Evolutionary conservation across 2,329 filamentous ascomycete genomes (phyloP).

Genomic region (Colletotrichum liaoningense): DNA sequence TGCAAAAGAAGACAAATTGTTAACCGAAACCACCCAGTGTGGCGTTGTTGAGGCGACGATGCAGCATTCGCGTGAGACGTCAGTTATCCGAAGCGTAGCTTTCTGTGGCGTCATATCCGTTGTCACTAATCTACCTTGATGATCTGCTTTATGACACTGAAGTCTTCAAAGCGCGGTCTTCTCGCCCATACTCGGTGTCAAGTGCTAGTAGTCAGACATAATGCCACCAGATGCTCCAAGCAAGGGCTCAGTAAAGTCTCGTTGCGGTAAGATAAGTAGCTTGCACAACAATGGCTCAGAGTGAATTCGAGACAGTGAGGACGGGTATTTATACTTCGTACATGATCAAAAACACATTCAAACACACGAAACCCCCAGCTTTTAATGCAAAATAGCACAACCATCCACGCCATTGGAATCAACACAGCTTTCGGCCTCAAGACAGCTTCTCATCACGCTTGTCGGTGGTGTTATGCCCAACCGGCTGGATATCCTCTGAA

Average conservation of each 20-base stretch:
- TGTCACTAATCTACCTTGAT: not conserved
- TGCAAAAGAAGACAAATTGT: not conserved
- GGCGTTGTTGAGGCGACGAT: not conserved
- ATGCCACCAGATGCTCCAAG: not conserved
- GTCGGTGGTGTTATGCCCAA: conserved; percentile 6
- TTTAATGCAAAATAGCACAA: not conserved
- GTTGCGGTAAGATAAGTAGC: not conserved
- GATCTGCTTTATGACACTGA: not conserved
- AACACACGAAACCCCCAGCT: not conserved
- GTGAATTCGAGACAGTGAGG: not conserved
- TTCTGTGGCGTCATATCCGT: not conserved
- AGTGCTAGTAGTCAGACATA: not conserved
- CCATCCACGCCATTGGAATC: not conserved
- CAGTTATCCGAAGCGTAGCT: not conserved
- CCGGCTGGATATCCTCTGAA: conserved; percentile 34
- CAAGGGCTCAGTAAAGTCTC: not conserved
- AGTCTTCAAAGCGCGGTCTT: not conserved
- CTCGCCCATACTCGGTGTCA: not conserved
- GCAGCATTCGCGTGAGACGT: not conserved
- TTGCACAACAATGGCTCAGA: not conserved
- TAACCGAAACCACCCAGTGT: not conserved
- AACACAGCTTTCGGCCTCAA: not conserved
- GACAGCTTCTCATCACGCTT: conserved; percentile 34
- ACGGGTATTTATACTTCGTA: not conserved
- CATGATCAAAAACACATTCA: not conserved